Evolutionary conservation across 768 basidiomycete species (phyloP), one percentile per base, ranked within the genome.

Genomic region (Termitomyces heimii): DNA sequence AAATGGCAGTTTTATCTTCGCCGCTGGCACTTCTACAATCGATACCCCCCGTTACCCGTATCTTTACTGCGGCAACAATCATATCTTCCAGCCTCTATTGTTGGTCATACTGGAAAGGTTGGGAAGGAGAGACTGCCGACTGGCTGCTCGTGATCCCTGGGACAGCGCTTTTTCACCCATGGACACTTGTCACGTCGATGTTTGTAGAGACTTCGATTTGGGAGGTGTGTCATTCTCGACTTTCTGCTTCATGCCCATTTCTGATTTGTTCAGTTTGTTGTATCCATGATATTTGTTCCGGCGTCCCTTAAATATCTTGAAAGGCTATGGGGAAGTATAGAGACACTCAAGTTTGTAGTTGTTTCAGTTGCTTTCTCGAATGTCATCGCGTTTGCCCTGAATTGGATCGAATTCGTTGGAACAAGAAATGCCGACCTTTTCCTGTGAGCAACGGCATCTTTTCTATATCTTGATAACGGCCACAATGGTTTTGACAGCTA

Each of bases 141-240:
- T 95, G 89, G 72, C 77, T 96, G 65, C 84, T 87, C 6, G 75
- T 95, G 58, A 77, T 91, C 12, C 94, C 94, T 5, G 94, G 93
- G 14, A 79, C 82, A 42, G 87, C 86, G 64, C 64, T 93, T 31
- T 92, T 87, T 70, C 85, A 86, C 60, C 96, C 96, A 46, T 99
- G 97, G 97, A 93, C 93, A 3, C 80, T 98, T 62, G 73, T 94
- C n/a, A 94, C 89, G 5, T 88, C 92, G 3, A 88, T 84, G 20
- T 82, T 94, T 58, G 89, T 97, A 18, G 97, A 99, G 73, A 83
- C 85, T 47, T 86, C 80, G 58, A 64, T 94, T 54, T 72, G 90
- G 56, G 94, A 95, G 83, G 97, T 94, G 56, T 65, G 88, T 78
- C 29, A 39, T 50, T 28, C 37, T 20, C 51, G 28, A 37, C 24